Base-by-base conservation (phyloP, 805 yeast genomes). In the Candida boidinii region DNA sequence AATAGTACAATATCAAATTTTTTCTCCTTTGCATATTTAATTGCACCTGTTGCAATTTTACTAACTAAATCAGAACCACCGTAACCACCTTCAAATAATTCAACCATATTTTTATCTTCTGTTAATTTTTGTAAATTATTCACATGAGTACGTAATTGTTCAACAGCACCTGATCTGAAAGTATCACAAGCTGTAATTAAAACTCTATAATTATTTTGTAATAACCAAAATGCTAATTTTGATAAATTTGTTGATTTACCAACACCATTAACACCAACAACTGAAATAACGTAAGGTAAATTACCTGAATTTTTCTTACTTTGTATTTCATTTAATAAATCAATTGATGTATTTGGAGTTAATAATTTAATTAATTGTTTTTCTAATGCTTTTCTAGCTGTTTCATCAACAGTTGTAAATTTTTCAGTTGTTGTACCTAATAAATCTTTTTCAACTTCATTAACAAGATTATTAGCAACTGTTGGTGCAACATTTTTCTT, bases 81-180 rank as follows among this genome's bases (percentile, higher is more conserved):
- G 48, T 90, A 90, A 4, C 98, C 98, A 35, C 87, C 88, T 59
- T 87, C 95, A 53, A 81, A 90, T 22, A 90, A 60, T 53, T 87
- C 95, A 31, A 86, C 79, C 21, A 52, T 45, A 22, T 39, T 29
- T 13, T 44, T 42, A 14, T 28, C 15, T 10, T 53, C 46, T 21
- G 85, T 78, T 26, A 88, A 64, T 40, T 76, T 76, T 33, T 78
- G 73, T 41, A 90, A 64, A 48, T 92, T 84, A 39, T 79, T 78
- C 2, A 90, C 97, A 59, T 90, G 98, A 2, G 88, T 95, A 44
- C 92, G 76, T 39, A 90, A 66, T 60, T 90, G 98, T 55, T 90
- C 97, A n/a, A 90, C 96, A 1, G 98, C 98, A 33, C 98, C 98
- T 1, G 96, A 85, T 58, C 98, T 72, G 62, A 90, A 90, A 1